phyloP scores from a whole-genome alignment of 2,329 filamentous ascomycete species.

The Fusarium phyllophilum region DNA sequence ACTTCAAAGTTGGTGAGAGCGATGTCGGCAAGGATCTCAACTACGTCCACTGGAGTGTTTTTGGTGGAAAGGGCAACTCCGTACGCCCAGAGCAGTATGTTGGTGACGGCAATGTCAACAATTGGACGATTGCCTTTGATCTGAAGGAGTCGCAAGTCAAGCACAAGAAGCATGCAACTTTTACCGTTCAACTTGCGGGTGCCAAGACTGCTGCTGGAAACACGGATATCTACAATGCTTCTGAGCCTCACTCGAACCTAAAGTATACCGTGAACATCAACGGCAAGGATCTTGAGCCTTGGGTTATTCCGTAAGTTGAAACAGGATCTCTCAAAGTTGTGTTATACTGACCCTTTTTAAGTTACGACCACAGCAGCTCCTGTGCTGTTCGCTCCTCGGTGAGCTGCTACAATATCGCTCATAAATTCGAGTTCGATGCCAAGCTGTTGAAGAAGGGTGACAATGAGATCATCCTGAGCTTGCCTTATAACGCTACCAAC shows the following conservation, averaged over 20 bases:
- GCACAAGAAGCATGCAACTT: constrained; percentile 59
- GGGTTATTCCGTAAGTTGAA: constrained; percentile 63
- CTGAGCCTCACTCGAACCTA: constrained; percentile 63
- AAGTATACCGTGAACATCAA: constrained; percentile 58
- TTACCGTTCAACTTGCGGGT: constrained; percentile 71
- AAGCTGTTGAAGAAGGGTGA: constrained; percentile 59
- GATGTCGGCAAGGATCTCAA: constrained; percentile 63
- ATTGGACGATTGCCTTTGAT: constrained; percentile 68
- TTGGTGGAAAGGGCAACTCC: constrained; percentile 64
- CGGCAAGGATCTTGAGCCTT: constrained; percentile 57
- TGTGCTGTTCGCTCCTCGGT: constrained; percentile 70
- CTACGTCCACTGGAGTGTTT: constrained; percentile 74
- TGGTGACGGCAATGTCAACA: constrained; percentile 60
- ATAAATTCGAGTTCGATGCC: constrained; percentile 68
- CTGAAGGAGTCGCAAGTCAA: constrained; percentile 54
- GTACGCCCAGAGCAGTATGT: constrained; percentile 55
- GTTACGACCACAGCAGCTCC: constrained; percentile 52
- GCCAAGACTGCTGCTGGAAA: constrained; percentile 71
- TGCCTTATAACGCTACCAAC: constrained; percentile 69
- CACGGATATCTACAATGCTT: constrained; percentile 65
- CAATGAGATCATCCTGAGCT: constrained; percentile 66
- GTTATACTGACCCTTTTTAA: constrained; percentile 3
- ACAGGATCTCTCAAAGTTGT: too few relatives aligned
- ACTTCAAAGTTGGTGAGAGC: constrained; percentile 65
- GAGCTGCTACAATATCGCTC: constrained; percentile 68